Percentiles rank a stretch among this genome's conserved stretches.
Conservation (phyloP, 2,329 filamentous ascomycete genomes). For the Plenodomus lindquistii region DNA sequence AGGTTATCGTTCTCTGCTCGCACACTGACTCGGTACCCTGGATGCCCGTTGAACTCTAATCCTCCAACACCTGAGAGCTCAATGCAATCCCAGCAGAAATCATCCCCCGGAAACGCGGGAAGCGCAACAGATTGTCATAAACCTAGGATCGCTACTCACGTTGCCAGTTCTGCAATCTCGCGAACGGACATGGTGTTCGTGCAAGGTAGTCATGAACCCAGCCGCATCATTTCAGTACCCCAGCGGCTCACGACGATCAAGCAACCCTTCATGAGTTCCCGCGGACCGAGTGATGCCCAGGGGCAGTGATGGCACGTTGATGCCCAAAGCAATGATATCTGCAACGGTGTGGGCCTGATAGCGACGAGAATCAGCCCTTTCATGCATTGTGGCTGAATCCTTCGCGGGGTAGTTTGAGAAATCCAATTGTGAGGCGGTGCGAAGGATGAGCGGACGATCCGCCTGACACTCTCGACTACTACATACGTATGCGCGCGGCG, state of each 20-base stretch:
- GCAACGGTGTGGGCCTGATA: neutral
- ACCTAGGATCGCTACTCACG: conserved; percentile 8
- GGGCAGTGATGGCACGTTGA: neutral
- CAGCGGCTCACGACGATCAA: neutral
- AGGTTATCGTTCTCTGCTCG: neutral
- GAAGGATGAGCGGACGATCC: neutral
- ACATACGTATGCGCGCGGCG: no score
- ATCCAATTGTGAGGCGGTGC: neutral
- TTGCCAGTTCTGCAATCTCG: conserved; percentile 8
- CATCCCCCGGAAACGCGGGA: conserved; percentile 7
- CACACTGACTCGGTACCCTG: conserved; percentile 19
- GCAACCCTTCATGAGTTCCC: neutral
- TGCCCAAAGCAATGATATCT: neutral
- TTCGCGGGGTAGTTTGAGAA: conserved; percentile 3
- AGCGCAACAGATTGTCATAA: conserved; percentile 11
- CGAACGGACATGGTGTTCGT: conserved; percentile 3
- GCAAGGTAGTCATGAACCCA: conserved; percentile 5
- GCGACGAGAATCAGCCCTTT: neutral
- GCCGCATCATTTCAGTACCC: neutral
- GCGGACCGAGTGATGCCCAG: neutral
- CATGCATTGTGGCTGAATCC: neutral
- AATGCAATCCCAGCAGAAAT: conserved; percentile 8
- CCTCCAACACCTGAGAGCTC: conserved; percentile 6
- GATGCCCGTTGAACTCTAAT: conserved; percentile 25
- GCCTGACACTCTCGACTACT: neutral